Base-by-base conservation (phyloP, 352 stramenopile genomes). In the Pythium oligandrum region DNA sequence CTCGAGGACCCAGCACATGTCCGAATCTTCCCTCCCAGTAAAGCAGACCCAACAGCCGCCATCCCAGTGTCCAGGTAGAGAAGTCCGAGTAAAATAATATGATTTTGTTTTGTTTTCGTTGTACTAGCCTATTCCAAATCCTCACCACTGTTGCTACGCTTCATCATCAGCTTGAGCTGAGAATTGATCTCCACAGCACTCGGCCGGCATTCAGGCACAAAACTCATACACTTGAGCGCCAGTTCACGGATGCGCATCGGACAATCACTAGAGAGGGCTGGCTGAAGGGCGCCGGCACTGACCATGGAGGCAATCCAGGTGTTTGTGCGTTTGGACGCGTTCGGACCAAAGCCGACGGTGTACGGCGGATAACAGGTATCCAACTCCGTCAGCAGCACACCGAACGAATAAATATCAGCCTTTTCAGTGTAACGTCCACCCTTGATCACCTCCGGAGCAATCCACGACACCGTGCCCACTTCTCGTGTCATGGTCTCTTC, bases 1-100 rank as follows among this genome's bases (percentile, higher is more conserved):
- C 64, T 93, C 3, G 56, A 72, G 66, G 83, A 93, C 40, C 83
- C 83, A 0, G 37, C 57, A 0, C 37, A 51, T 7, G 31, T 63
- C 26, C 77, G 78, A 33, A 30, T 74, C 7, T 93, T 93, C 45
- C 61, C 65, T n/a, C 52, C 57, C 17, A 48, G 45, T n/a, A 55
- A 44, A 60, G 38, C 17, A 4, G 32, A 64, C 17, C 17, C 17
- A 26, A 26, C 17, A 26, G 17, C 17, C 17, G 17, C 17, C 17
- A 26, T 26, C 0, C 17, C 17, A 26, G 17, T 26, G 17, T 26
- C 17, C 17, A 26, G 17, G 17, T 26, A 26, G 17, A 26, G 17
- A 26, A 26, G 17, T 26, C 17, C 17, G 17, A 26, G 17, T 26
- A 26, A 26, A 26, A 26, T 26, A 26, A 26, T 26, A 0, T 26